Evolutionary conservation across 1,284 basidiomycete species (phyloP).

Genomic region (Chondrostereum purpureum): DNA sequence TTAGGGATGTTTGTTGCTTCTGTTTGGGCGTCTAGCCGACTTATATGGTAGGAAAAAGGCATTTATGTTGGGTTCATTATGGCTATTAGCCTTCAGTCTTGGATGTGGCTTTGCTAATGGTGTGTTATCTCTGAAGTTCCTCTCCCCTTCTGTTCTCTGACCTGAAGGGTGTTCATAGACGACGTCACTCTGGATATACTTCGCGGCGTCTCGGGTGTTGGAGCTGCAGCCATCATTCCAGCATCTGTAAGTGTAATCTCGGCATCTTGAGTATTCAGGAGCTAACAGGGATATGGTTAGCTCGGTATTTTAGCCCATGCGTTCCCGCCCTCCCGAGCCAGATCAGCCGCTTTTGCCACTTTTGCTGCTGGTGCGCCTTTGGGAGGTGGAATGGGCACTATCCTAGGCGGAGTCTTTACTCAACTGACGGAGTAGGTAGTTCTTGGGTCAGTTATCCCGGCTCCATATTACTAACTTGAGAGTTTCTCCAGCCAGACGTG

Average conservation of each 20-base stretch:
- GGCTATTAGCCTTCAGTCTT: slow-evolving; percentile 41
- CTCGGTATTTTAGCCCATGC: slow-evolving; percentile 72
- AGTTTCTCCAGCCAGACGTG: slow-evolving; percentile 25
- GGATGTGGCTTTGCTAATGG: slow-evolving; percentile 49
- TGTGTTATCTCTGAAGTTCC: slow-evolving; percentile 20
- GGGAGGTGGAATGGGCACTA: slow-evolving; percentile 63
- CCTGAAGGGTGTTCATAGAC: slow-evolving; percentile 26
- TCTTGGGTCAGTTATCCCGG: not conserved
- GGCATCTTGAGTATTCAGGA: slow-evolving; percentile 2
- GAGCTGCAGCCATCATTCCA: slow-evolving; percentile 63
- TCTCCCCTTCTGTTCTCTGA: not conserved
- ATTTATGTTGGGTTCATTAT: slow-evolving; percentile 49
- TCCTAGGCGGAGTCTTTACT: slow-evolving; percentile 64
- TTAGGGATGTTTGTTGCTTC: slow-evolving; percentile 66
- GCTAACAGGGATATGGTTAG: slow-evolving; percentile 29
- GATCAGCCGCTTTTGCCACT: slow-evolving; percentile 70
- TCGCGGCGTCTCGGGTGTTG: slow-evolving; percentile 65
- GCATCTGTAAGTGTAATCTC: slow-evolving; percentile 55
- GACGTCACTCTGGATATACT: slow-evolving; percentile 55
- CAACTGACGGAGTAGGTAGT: slow-evolving; percentile 49
- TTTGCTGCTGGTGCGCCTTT: slow-evolving; percentile 78
- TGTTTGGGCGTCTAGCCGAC: slow-evolving; percentile 69
- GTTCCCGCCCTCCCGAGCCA: slow-evolving; percentile 61
- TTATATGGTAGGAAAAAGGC: slow-evolving; percentile 61
- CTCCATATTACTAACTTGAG: slow-evolving; percentile 2